Base-by-base conservation (phyloP, 2,329 filamentous ascomycete species). In the Aureobasidium sp. region DNA sequence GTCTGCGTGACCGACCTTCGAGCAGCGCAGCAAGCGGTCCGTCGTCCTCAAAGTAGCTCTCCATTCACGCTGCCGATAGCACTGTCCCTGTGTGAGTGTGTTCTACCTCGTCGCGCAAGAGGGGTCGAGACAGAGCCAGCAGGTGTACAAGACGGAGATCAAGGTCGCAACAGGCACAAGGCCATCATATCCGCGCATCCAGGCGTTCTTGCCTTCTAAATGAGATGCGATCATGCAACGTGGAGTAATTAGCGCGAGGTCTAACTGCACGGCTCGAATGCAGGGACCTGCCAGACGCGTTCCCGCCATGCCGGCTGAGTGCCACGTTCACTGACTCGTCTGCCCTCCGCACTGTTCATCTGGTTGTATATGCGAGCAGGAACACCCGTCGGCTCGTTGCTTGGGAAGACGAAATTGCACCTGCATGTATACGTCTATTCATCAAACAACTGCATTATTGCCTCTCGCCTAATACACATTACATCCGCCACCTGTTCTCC, bases 21-120 rank as follows among this genome's bases (percentile, higher is more conserved):
- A 97, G 85, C 78, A 94, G 94, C 71, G 89, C 86, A 72, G 91
- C 91, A 76, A 97, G 82, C 69, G 92, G 92, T 73, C 90, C 89
- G 77, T 91, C 86, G 77, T 94, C 85, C 77, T 89, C 89, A 69
- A 96, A 85, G 70, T 96, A 82, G 71, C 89, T 85, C 82, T 96
- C 92, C 92, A 97, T 94, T 74, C 68, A 70, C 69, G 75, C 53
- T 64, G 65, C 58, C 33, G 47, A 27, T 44, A 6, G 17, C 45
- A 27, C 31, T 49, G 47, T 35, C n/a, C 40, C 39, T 50, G 15
- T 27, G 5, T 40, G 19, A 45, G 45, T 35, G 31, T 15, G 24
- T 22, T 61, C 45, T 27, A 31, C 37, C 50, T 54, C 50, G 35
- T 40, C 50, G 37, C 45, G 17, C 53, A 57, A 29, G 15, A 35